These are phyloP conservation scores for Monilinia fructicola DNA, from an alignment of 2,329 filamentous ascomycete species.

Conservation along the genomic window DNA sequence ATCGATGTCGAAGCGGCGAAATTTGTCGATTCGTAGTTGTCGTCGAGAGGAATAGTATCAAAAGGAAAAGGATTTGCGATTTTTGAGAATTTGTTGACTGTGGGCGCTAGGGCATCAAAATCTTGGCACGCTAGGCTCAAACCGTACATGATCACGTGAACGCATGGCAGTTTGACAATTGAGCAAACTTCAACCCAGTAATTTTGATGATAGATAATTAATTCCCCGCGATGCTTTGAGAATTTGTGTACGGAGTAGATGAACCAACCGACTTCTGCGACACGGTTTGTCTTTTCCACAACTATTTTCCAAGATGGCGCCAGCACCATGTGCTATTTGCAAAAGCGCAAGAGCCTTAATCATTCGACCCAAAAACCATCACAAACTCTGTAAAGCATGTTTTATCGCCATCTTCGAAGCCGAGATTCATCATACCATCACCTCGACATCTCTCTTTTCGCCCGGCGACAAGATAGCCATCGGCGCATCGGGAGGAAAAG, in stretches of 20 bases:
- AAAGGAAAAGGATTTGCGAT: slow-evolving; percentile 32
- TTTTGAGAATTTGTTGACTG: slow-evolving; percentile 20
- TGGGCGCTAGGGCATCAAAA: slow-evolving; percentile 29
- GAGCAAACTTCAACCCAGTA: slow-evolving; percentile 25
- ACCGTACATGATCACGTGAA: slow-evolving; percentile 5
- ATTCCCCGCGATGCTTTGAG: slow-evolving; percentile 13
- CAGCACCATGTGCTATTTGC: slow-evolving; percentile 74
- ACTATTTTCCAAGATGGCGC: slow-evolving; percentile 57
- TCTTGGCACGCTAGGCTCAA: slow-evolving; percentile 31
- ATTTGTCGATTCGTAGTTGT: slow-evolving; percentile 29
- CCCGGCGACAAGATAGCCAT: slow-evolving; percentile 88
- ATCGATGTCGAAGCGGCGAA: slow-evolving; percentile 46
- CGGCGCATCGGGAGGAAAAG: slow-evolving; percentile 94
- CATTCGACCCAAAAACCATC: slow-evolving; percentile 89
- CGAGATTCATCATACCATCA: slow-evolving; percentile 92
- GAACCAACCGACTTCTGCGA: not conserved
- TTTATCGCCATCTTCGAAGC: slow-evolving; percentile 87
- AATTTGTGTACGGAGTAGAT: not conserved
- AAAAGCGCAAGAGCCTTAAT: slow-evolving; percentile 77
- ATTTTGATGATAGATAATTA: slow-evolving; percentile 13
- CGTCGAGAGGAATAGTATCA: slow-evolving; percentile 31
- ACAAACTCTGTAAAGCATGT: slow-evolving; percentile 87
- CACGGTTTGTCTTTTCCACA: not conserved
- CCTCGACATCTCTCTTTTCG: slow-evolving; percentile 74
- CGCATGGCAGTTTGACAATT: slow-evolving; percentile 22